Evolutionary conservation across 768 basidiomycete genomes (phyloP), one percentile per base, ranked within the genome.

Genomic region (Nidula microcarpa): DNA sequence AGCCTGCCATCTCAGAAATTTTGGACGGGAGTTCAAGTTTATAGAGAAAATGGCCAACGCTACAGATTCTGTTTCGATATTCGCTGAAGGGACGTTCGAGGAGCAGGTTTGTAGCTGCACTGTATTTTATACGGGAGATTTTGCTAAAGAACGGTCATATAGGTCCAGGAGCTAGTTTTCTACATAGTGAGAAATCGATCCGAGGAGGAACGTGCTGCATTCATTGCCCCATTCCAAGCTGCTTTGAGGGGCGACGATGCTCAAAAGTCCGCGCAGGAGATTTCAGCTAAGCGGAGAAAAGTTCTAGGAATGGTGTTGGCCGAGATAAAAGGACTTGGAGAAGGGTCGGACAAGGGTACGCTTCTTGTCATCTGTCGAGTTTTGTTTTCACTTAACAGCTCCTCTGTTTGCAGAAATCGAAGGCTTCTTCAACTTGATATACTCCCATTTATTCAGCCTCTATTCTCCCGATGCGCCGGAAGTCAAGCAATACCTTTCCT

Each of bases 1-100:
- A 3, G 44, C 10, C 14, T 10, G 36, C 18, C 35, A 45, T 53
- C 48, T 60, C 57, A 59, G 51, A 65, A 69, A 68, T 63, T 69
- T 71, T 71, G 61, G 65, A 65, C 65, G 56, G 60, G 47, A 43
- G 32, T 36, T 47, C 32, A 35, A 50, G 14, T 46, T 23, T 47
- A 56, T 58, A 50, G 58, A 64, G 65, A 73, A 73, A 62, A 91
- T 91, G 88, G 70, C 82, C 53, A 68, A 66, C 57, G 41, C 57
- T 58, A 75, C 86, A 60, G 91, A 92, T 72, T 88, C 89, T 39
- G 76, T 93, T 53, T 85, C 91, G 54, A 83, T 93, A 58, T 93
- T 91, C 64, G 85, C 88, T 16, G 91, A 94, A 70, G 91, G 91
- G 49, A 92, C 91, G 1, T 93, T 89, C 60, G 86, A 88, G 66